These are phyloP conservation scores for Saccharomyces pastorianus DNA, from an alignment of 1,139 yeast species.

Conservation along the genomic window DNA sequence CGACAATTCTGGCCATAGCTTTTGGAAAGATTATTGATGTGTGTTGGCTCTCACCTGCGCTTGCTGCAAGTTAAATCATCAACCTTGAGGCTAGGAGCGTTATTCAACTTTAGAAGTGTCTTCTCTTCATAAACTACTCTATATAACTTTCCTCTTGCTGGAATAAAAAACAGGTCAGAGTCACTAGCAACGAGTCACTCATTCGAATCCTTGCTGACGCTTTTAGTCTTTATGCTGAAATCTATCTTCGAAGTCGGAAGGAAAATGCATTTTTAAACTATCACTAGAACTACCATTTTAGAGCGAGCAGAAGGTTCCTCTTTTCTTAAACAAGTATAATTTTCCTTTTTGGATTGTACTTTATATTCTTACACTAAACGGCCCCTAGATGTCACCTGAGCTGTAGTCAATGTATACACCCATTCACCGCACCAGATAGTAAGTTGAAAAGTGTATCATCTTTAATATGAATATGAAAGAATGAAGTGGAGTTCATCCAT, in stretches of 20 bases:
- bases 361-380: background rate
- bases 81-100: background rate
- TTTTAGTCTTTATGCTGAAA: background rate
- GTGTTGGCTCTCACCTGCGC: background rate
- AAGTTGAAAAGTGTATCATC: background rate
- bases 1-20: constrained; percentile 41
- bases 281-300: background rate
- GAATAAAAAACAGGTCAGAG: background rate
- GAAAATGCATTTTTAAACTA: background rate
- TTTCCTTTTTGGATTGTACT: background rate
- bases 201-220: constrained; percentile 1
- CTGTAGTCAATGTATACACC: background rate
- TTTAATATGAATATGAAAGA: background rate
- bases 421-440: background rate
- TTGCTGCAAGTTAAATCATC: background rate
- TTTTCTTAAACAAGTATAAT: background rate
- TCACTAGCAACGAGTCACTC: background rate
- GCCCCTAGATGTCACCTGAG: background rate
- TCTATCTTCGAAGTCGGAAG: background rate
- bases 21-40: background rate
- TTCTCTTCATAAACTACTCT: background rate
- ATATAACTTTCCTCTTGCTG: background rate
- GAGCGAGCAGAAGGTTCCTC: background rate
- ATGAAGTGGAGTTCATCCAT: background rate
- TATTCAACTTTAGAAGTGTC: background rate